Conservation (phyloP, 768 basidiomycete species). For the Rhodocollybia butyracea region DNA sequence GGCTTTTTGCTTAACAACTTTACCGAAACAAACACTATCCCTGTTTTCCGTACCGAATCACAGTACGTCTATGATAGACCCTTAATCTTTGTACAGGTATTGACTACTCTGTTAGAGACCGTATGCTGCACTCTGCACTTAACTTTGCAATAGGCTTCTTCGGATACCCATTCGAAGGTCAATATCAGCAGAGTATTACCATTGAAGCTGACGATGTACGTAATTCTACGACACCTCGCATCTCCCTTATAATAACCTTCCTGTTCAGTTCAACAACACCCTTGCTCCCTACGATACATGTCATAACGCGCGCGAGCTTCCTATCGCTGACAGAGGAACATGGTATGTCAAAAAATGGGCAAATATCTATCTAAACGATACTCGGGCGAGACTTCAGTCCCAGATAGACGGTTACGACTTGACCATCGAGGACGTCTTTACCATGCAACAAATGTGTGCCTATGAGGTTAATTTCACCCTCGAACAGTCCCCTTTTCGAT, state of each 20-base stretch:
- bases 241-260: constrained; percentile 8
- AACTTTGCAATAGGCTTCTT: constrained; percentile 78
- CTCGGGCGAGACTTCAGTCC: constrained; percentile 54
- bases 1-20: constrained; percentile 76
- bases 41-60: constrained; percentile 78
- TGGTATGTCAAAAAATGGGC: constrained; percentile 68
- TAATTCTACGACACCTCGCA: constrained; percentile 6
- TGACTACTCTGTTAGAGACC: constrained; percentile 44
- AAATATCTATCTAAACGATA: constrained; percentile 64
- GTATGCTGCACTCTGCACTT: constrained; percentile 63
- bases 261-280: constrained; percentile 71
- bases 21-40: constrained; percentile 54
- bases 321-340: constrained; percentile 54
- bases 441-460: constrained; percentile 79
- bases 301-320: constrained; percentile 48
- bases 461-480: constrained; percentile 58
- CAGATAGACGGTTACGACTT: constrained; percentile 62
- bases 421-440: constrained; percentile 65
- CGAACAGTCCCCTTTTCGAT: neutral
- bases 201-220: constrained; percentile 63
- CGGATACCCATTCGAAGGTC: constrained; percentile 65
- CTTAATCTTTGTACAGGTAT: neutral
- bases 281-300: constrained; percentile 83
- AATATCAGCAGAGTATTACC: constrained; percentile 76
- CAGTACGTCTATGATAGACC: constrained; percentile 40